Evolutionary conservation across 1,284 basidiomycete genomes (phyloP).

Genomic region (Boletus semigastroideus): DNA sequence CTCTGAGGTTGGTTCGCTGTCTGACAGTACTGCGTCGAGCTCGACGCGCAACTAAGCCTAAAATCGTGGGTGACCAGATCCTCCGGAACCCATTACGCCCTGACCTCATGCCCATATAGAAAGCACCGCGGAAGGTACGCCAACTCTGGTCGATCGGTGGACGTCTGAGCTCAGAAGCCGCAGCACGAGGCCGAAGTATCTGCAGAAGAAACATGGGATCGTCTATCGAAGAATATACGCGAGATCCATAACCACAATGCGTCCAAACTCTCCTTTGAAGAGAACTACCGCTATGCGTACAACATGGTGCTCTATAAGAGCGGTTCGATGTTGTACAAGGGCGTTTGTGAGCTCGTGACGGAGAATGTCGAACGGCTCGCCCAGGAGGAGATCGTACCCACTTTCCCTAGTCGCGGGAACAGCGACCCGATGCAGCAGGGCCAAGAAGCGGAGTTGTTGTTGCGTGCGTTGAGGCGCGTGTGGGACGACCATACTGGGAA

Average conservation of each 20-base stretch:
- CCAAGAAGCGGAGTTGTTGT: constrained; percentile 80
- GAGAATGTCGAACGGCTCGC: constrained; percentile 86
- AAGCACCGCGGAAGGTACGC: constrained; percentile 54
- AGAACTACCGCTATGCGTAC: constrained; percentile 93
- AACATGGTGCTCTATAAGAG: constrained; percentile 90
- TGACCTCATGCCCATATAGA: constrained; percentile 39
- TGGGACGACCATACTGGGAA: constrained; percentile 95
- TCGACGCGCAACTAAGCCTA: constrained; percentile 44
- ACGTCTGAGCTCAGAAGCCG: constrained; percentile 2
- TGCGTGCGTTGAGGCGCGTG: constrained; percentile 81
- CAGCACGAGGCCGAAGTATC: constrained; percentile 71
- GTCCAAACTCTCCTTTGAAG: constrained; percentile 91
- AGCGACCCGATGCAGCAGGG: constrained; percentile 61
- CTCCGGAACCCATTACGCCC: constrained; percentile 13
- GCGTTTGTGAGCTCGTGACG: constrained; percentile 76
- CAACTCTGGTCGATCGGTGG: background rate
- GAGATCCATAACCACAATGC: constrained; percentile 98
- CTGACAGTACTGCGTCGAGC: constrained; percentile 26
- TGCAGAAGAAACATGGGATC: constrained; percentile 72
- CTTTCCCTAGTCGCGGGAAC: constrained; percentile 64
- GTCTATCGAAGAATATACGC: constrained; percentile 80
- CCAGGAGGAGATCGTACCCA: constrained; percentile 74
- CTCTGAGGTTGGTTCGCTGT: background rate
- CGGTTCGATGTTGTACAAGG: constrained; percentile 88
- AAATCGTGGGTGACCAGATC: constrained; percentile 45